Evolutionary conservation across 495 filamentous ascomycete genomes (phyloP).

Genomic region (Cercophora sp.): DNA sequence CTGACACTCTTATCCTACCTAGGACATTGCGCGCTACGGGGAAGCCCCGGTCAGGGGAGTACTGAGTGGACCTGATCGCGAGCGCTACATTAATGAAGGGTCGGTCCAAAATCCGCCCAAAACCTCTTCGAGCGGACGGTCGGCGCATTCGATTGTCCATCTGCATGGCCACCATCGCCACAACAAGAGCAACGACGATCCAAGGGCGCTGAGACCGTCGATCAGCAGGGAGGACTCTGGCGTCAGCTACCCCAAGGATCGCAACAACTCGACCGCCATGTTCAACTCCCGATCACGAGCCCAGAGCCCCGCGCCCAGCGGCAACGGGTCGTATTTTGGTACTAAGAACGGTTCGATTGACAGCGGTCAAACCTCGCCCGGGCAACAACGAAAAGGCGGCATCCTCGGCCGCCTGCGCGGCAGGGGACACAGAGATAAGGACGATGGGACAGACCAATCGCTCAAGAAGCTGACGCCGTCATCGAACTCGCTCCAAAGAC

Average conservation of each 20-base stretch:
- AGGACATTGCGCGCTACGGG: conserved; percentile 78
- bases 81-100: conserved; percentile 55
- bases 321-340: conserved; percentile 50
- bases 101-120: conserved; percentile 40
- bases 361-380: conserved; percentile 60
- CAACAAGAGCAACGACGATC: conserved; percentile 70
- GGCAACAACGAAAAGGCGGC: conserved; percentile 53
- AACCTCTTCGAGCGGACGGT: conserved; percentile 50
- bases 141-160: conserved; percentile 51
- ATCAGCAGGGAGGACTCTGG: conserved; percentile 68
- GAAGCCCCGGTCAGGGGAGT: conserved; percentile 76
- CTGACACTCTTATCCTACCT: conserved; percentile 3
- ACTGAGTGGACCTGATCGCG: conserved; percentile 64
- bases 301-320: conserved; percentile 72
- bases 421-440: conserved; percentile 53
- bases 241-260: conserved; percentile 46
- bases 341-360: conserved; percentile 43
- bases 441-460: conserved; percentile 41
- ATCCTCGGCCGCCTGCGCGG: conserved; percentile 61
- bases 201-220: conserved; percentile 56
- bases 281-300: conserved; percentile 50
- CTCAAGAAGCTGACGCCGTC: conserved; percentile 56
- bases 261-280: conserved; percentile 39
- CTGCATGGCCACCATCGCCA: conserved; percentile 69
- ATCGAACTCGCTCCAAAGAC: conserved; percentile 48